These are phyloP conservation scores for Adansonia madagascariensis DNA, from an alignment of 441 rosid species.

Conservation along the genomic window DNA sequence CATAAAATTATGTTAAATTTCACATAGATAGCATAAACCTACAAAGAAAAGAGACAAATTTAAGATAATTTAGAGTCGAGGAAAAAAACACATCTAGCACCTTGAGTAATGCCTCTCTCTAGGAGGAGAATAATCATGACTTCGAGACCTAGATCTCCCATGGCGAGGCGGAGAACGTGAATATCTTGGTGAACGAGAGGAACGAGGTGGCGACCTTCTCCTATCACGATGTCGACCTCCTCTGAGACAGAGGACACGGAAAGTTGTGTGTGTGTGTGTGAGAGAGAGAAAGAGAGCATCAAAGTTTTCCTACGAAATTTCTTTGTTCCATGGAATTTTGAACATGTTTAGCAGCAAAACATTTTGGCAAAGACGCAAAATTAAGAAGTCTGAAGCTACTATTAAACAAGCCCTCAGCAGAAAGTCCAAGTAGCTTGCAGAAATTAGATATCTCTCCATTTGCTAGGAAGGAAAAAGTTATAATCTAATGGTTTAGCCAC, in stretches of 20 bases:
- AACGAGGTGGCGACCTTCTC: conserved; percentile 48
- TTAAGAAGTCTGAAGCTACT: background rate
- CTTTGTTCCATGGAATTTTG: background rate
- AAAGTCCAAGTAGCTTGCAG: too few relatives aligned
- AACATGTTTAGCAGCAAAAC: background rate
- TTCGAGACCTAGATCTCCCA: conserved; percentile 68
- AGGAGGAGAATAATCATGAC: conserved; percentile 69
- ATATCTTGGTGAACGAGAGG: conserved; percentile 54
- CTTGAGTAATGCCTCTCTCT: conserved; percentile 64
- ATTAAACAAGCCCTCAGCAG: background rate
- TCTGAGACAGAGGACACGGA: conserved; percentile 12
- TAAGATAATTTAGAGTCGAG: background rate
- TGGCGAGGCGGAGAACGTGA: conserved; percentile 77
- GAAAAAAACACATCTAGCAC: conserved; percentile 32
- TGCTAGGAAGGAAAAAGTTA: too few relatives aligned
- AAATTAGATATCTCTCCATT: too few relatives aligned
- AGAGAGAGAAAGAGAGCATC: background rate
- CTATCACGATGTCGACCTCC: conserved; percentile 50
- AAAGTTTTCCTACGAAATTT: background rate
- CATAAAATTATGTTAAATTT: background rate
- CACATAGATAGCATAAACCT: background rate
- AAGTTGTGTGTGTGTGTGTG: background rate
- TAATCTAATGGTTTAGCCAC: too few relatives aligned
- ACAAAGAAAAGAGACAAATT: background rate
- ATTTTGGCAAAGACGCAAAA: background rate